phyloP scores from a whole-genome alignment of 371 early-diverging fungal genomes.

The Parasitella parasitica region DNA sequence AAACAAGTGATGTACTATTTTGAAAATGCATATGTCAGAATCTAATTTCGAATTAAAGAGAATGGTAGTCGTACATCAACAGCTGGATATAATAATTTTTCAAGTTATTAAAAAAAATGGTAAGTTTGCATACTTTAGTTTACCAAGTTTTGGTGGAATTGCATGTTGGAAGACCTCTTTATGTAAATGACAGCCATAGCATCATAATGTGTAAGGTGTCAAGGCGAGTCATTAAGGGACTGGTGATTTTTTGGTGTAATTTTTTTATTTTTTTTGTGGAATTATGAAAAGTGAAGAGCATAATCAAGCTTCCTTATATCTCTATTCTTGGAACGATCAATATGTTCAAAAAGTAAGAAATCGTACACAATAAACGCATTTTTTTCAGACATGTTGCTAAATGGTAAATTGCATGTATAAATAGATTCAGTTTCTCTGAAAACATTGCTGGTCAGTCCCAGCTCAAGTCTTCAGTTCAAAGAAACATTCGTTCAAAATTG shows the following conservation, averaged over 20 bases:
- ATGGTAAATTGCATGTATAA: neutral
- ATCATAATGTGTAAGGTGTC: neutral
- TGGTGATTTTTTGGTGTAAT: neutral
- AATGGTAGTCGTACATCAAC: too few relatives aligned
- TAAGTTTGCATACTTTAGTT: too few relatives aligned
- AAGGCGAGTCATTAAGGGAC: slow-evolving; percentile 17
- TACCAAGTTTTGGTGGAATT: too few relatives aligned
- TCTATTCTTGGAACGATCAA: neutral
- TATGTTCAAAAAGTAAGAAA: slow-evolving; percentile 26
- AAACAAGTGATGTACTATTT: too few relatives aligned
- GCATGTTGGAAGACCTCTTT: too few relatives aligned
- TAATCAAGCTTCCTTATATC: neutral
- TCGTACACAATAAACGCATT: neutral
- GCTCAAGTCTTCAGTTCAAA: slow-evolving; percentile 92
- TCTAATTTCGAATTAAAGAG: too few relatives aligned
- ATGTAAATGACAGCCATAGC: neutral
- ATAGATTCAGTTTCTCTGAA: slow-evolving; percentile 75
- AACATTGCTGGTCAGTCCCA: slow-evolving; percentile 84
- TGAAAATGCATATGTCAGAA: too few relatives aligned
- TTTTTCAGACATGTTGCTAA: neutral
- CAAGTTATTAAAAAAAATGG: too few relatives aligned
- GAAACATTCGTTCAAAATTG: slow-evolving; percentile 84
- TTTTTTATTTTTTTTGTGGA: neutral
- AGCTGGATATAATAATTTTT: too few relatives aligned
- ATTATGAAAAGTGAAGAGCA: neutral